Base-by-base conservation (phyloP, 345 rosid species). In the Cardiospermum halicacabum region DNA sequence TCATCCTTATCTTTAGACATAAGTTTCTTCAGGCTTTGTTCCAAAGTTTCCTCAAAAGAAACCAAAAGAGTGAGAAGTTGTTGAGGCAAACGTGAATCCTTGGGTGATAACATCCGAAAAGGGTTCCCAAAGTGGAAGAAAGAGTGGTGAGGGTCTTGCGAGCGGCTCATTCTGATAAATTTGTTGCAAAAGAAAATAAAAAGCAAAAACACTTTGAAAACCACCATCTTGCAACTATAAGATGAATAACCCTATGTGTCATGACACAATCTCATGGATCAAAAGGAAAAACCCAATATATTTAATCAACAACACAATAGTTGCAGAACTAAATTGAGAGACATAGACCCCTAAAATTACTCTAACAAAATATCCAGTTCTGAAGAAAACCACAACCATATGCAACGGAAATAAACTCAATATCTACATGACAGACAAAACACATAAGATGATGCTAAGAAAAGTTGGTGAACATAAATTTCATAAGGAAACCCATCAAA, bases 111-210 rank as follows among this genome's bases (percentile, higher is more conserved):
- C 81, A 72, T 84, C 31, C 85, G 81, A 68, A 91, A 91, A 69
- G 90, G 97, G 60, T 94, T 94, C 32, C 95, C 97, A 68, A 91
- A 91, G 36, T 77, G 86, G 69, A 91, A 91, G 69, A 84, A 83
- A 43, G 87, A 77, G 67, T 89, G 81, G 19, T 78, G 85, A 11
- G 95, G 87, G 18, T 82, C 92, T 49, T 87, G 93, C n/a, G 99
- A 77, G 55, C 80, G 67, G 66, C 97, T 89, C 99, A 94, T 91
- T 74, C 75, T 40, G 9, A 62, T 11, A 21, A 69, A 67, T 69
- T 69, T 62, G 67, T 91, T 85, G 74, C 72, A 64, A 69, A 13
- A 31, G 56, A 7, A 3, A 11, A 3, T 18, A 11, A 28, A 32
- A 32, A 7, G 36, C 36, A 32, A 7, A 32, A 32, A 32, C 36